phyloP scores from a whole-genome alignment of 2,329 filamentous ascomycete genomes.

The Fusarium sp. region DNA sequence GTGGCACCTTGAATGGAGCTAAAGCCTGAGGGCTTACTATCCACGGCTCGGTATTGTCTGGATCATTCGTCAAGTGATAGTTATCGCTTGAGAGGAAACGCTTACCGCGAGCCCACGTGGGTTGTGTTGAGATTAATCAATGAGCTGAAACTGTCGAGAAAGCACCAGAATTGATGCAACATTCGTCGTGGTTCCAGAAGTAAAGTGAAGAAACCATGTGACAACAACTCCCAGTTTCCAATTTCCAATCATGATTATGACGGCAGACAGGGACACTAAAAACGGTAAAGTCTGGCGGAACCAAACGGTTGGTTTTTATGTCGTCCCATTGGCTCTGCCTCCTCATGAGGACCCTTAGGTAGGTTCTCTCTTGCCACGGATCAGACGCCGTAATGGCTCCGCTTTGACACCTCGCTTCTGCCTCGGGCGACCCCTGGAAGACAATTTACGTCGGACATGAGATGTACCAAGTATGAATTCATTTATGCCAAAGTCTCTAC shows the following conservation, averaged over 20 bases:
- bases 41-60: constrained; percentile 47
- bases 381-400: constrained; percentile 10
- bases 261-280: constrained; percentile 20
- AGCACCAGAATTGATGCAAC: constrained; percentile 25
- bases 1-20: constrained; percentile 27
- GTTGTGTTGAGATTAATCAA: constrained; percentile 8
- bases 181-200: constrained; percentile 38
- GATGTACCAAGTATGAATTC: too few relatives aligned
- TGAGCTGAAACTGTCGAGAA: constrained; percentile 6
- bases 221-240: constrained; percentile 10
- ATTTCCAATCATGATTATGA: constrained; percentile 16
- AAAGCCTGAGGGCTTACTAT: constrained; percentile 54
- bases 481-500: too few relatives aligned
- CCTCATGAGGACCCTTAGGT: constrained; percentile 9
- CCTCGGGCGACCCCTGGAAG: constrained; percentile 10
- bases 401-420: constrained; percentile 26
- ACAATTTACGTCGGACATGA: too few relatives aligned
- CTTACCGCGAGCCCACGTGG: constrained; percentile 31
- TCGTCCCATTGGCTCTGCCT: constrained; percentile 9
- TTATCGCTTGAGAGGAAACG: constrained; percentile 51
- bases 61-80: constrained; percentile 38
- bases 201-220: constrained; percentile 32
- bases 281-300: constrained; percentile 26
- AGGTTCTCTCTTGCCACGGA: constrained; percentile 5
- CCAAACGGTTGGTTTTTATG: constrained; percentile 20